Evolutionary conservation across 345 rosid species (phyloP).

Genomic region (Populus alba): DNA sequence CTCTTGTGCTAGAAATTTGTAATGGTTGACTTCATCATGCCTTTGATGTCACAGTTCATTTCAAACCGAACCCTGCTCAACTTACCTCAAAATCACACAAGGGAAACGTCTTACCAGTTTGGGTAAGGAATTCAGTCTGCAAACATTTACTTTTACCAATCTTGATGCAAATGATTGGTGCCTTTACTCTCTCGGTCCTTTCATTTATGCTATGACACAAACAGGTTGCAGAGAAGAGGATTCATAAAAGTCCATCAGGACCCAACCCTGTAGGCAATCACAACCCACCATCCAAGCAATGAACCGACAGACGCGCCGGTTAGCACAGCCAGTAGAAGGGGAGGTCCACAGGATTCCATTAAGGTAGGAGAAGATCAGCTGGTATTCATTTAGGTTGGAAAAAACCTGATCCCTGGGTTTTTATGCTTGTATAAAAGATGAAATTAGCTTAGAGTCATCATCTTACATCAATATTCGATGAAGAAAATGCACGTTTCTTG

Average conservation of each 20-base stretch:
- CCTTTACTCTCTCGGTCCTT: neutral
- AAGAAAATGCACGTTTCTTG: neutral
- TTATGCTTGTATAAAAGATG: conserved; percentile 27
- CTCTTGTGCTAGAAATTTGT: neutral
- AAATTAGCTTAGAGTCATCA: conserved; percentile 14
- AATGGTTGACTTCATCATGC: neutral
- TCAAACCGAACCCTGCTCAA: conserved; percentile 30
- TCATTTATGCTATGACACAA: conserved; percentile 12
- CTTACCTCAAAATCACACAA: conserved; percentile 14
- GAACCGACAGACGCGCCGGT: conserved; percentile 18
- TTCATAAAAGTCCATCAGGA: conserved; percentile 41
- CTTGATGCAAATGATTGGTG: neutral
- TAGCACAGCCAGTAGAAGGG: conserved; percentile 6
- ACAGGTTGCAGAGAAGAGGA: conserved; percentile 42
- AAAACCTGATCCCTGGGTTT: conserved; percentile 11
- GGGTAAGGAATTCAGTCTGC: conserved; percentile 31
- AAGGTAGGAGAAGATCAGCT: conserved; percentile 16
- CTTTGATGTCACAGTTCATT: conserved; percentile 26
- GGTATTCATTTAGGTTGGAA: conserved; percentile 17
- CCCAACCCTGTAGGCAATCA: conserved; percentile 51
- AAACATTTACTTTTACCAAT: neutral
- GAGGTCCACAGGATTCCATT: neutral
- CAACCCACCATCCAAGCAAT: conserved; percentile 42
- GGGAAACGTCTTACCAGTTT: conserved; percentile 22
- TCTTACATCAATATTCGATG: conserved; percentile 9